These are phyloP conservation scores for Apocynum venetum DNA, from an alignment of 257 asterid genomes.

Conservation along the genomic window DNA sequence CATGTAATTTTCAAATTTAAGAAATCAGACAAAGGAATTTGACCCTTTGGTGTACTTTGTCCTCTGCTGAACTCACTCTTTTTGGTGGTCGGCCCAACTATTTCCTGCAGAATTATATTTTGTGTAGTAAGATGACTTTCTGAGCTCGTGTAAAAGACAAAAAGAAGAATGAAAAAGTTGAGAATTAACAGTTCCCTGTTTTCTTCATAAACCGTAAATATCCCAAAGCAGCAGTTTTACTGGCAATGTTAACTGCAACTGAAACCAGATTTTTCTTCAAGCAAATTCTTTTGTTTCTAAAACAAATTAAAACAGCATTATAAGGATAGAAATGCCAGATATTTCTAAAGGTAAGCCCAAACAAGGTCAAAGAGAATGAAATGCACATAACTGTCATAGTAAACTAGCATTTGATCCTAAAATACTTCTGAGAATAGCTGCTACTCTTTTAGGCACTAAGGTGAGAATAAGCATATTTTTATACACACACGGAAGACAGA, in stretches of 20 bases:
- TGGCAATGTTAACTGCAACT: background rate
- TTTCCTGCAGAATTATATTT: slow-evolving; percentile 57
- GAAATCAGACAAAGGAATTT: slow-evolving; percentile 52
- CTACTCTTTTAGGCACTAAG: background rate
- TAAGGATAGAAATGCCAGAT: background rate
- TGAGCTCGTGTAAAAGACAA: background rate
- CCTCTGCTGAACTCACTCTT: slow-evolving; percentile 43
- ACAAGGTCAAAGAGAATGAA: background rate
- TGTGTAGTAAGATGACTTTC: slow-evolving; percentile 10
- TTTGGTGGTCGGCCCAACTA: slow-evolving; percentile 38
- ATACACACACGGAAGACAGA: background rate
- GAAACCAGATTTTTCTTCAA: background rate
- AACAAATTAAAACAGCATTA: background rate
- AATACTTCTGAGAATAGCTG: background rate
- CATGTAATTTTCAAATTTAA: slow-evolving; percentile 53
- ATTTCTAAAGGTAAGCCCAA: background rate
- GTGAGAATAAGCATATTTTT: background rate
- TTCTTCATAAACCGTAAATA: background rate
- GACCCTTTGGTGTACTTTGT: slow-evolving; percentile 38
- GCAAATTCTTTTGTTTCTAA: background rate
- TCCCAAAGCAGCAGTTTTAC: background rate
- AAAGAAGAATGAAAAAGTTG: background rate
- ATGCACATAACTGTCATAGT: background rate
- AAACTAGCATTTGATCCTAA: background rate
- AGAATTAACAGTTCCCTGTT: background rate